Evolutionary conservation across 345 rosid species (phyloP).

Genomic region (Murraya koenigii): DNA sequence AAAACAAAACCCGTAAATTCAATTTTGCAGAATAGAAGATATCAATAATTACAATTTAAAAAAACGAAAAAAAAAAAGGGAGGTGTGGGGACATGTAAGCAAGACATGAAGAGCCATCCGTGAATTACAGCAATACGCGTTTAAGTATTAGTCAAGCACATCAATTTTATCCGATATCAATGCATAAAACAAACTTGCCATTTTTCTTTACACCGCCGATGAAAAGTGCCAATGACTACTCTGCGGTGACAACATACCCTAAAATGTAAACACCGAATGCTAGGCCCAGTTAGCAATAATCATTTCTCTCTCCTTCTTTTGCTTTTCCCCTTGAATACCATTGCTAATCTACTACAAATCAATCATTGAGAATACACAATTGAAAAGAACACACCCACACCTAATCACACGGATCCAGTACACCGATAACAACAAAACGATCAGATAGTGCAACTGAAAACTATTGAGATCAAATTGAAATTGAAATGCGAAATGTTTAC

Average conservation of each 20-base stretch:
- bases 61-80: not conserved
- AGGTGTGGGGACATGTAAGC: not conserved
- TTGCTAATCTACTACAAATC: too few relatives aligned
- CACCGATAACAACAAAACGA: not conserved
- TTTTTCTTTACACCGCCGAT: not conserved
- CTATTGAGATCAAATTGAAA: not conserved
- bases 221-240: not conserved
- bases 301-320: not conserved
- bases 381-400: too few relatives aligned
- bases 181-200: not conserved
- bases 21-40: not conserved
- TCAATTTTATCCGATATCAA: not conserved
- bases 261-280: not conserved
- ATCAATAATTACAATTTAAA: not conserved
- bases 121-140: not conserved
- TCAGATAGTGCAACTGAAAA: not conserved
- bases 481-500: slow-evolving; percentile 28
- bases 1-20: not conserved
- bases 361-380: too few relatives aligned
- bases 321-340: too few relatives aligned
- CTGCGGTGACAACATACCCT: not conserved
- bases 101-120: not conserved
- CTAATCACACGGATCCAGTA: not conserved
- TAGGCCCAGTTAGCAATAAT: not conserved
- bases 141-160: not conserved